phyloP scores from a whole-genome alignment of 805 yeast genomes.

The Pichia californica region DNA sequence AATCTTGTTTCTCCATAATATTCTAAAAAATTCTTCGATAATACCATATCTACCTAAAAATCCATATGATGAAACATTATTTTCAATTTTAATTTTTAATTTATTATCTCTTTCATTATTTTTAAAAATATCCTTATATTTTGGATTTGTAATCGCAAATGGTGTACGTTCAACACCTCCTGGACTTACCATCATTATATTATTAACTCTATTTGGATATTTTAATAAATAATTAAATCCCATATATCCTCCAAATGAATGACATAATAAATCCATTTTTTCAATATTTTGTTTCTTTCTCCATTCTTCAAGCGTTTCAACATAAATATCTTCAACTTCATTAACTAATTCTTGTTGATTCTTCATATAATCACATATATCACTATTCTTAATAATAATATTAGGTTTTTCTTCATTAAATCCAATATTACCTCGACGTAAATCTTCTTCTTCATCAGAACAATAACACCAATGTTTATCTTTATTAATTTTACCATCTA shows the following conservation, averaged over 20 bases:
- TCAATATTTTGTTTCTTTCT: slow-evolving; percentile 41
- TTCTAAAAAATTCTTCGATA: slow-evolving; percentile 28
- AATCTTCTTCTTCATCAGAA: slow-evolving; percentile 9
- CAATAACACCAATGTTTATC: slow-evolving; percentile 8
- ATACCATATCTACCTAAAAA: slow-evolving; percentile 44
- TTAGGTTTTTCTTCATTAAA: too few species aligned
- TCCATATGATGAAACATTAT: slow-evolving; percentile 38
- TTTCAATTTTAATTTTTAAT: slow-evolving; percentile 26
- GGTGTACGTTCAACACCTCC: slow-evolving; percentile 72
- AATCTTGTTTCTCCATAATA: slow-evolving; percentile 36
- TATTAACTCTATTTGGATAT: slow-evolving; percentile 48
- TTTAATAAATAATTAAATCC: slow-evolving; percentile 56
- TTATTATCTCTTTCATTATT: neutral
- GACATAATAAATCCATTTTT: slow-evolving; percentile 61
- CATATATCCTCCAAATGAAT: slow-evolving; percentile 69
- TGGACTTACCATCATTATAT: slow-evolving; percentile 62
- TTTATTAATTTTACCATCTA: slow-evolving; percentile 11
- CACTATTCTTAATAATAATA: slow-evolving; percentile 3
- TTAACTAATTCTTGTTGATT: slow-evolving; percentile 34
- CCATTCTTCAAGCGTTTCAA: slow-evolving; percentile 62
- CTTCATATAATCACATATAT: slow-evolving; percentile 20
- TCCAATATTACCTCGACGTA: slow-evolving; percentile 4
- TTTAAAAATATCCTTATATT: slow-evolving; percentile 8
- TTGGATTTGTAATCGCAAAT: slow-evolving; percentile 46
- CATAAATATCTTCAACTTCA: slow-evolving; percentile 49